A percentile compares a stretch with the other conserved stretches of the same genome.
phyloP scores from a whole-genome alignment of 1,139 yeast genomes.

The Kurtzmaniella quercitrusa region DNA sequence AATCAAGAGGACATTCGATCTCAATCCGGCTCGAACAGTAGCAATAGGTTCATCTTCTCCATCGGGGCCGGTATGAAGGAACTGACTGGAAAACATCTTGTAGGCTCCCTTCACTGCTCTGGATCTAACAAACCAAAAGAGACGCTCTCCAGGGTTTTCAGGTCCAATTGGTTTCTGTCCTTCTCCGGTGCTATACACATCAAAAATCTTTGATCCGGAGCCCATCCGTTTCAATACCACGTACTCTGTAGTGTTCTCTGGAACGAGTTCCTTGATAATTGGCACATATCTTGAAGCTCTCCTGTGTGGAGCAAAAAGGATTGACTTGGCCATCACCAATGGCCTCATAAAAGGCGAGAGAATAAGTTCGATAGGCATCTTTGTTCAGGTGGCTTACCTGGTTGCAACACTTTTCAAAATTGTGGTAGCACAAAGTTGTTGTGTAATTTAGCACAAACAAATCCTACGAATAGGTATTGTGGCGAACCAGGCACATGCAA shows the following conservation, averaged over 20 bases:
- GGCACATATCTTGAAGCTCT: conserved; percentile 55
- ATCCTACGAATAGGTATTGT: no score
- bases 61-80: conserved; percentile 34
- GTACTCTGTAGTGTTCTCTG: conserved; percentile 32
- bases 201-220: conserved; percentile 51
- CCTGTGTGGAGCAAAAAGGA: conserved; percentile 54
- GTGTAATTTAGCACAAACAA: background rate
- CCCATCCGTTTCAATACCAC: conserved; percentile 52
- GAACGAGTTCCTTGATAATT: conserved; percentile 40
- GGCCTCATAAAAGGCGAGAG: conserved; percentile 60
- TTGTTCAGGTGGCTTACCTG: conserved; percentile 1
- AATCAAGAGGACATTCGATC: conserved; percentile 53
- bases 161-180: conserved; percentile 34
- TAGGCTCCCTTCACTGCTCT: conserved; percentile 64
- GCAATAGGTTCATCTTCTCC: conserved; percentile 57
- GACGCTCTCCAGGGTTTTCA: conserved; percentile 31
- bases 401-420: background rate
- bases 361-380: conserved; percentile 56
- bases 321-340: conserved; percentile 49
- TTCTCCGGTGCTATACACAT: conserved; percentile 46
- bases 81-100: conserved; percentile 45
- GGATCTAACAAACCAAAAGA: conserved; percentile 53
- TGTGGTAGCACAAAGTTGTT: background rate
- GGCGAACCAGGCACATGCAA: no score
- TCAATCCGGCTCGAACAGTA: conserved; percentile 53